Base-by-base conservation (phyloP, 2,329 filamentous ascomycete genomes). In the Nemania sp. region DNA sequence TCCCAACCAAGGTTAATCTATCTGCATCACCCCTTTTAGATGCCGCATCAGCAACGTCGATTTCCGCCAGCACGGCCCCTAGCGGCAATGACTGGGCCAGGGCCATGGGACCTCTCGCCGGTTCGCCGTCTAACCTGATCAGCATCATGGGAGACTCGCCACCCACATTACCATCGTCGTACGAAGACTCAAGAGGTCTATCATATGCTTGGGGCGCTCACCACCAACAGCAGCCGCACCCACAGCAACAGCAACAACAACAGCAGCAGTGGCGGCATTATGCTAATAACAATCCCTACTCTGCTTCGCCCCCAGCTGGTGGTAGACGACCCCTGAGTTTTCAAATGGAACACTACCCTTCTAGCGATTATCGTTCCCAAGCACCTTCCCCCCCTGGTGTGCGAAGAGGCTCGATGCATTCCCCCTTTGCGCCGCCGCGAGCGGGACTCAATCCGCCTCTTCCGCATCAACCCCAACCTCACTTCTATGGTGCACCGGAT, bases 401-500 rank as follows among this genome's bases (percentile, higher is more conserved):
- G 13, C 67, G 72, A 50, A 76, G 83, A 70, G 77, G 80, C 29
- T 84, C 83, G 47, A 80, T 83, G 76, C 81, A 83, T 67, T 82
- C 83, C 6, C 79, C 80, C 20, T 78, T 75, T 50, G 72, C 77
- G 12, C 67, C 76, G 3, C 74, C 77, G 17, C 79, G 78, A 66
- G 64, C 65, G 64, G 67, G 71, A 61, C 59, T 72, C 35, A 77
- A 82, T 60, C 82, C 81, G 34, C 85, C 86, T 32, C 77, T 85
- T 32, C 87, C 87, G 13, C 87, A 90, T 72, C 80, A 88, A 63
- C 81, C 85, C 11, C 87, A 90, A 72, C 76, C 87, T 25, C 87
- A 90, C 75, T 90, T 87, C 74, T 89, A 88, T 69, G 81, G 87
- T 46, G 82, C 87, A 0, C 89, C 90, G 0, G 89, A 93, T 65